phyloP scores from a whole-genome alignment of 495 filamentous ascomycete genomes.

The Bryoglossum gracile region DNA sequence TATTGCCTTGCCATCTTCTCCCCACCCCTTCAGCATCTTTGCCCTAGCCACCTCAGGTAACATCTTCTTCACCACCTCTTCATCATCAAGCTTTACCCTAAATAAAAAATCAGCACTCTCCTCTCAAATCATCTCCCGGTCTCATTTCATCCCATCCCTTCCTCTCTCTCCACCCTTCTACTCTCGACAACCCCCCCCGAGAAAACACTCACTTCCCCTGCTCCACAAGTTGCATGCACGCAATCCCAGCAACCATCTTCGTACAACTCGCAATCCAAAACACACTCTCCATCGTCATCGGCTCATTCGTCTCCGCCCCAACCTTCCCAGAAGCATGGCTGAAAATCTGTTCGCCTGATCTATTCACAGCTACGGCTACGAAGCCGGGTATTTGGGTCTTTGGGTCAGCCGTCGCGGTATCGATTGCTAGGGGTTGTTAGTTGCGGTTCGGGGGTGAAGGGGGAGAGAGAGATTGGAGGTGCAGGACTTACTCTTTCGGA shows the following conservation, averaged over 20 bases:
- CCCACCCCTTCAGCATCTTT: slow-evolving; percentile 36
- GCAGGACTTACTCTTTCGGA: not conserved
- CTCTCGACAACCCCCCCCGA: no score
- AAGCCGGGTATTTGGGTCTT: slow-evolving; percentile 19
- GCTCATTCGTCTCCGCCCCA: not conserved
- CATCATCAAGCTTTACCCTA: slow-evolving; percentile 44
- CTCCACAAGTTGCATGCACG: slow-evolving; percentile 57
- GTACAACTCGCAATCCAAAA: slow-evolving; percentile 59
- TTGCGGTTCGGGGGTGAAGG: no score
- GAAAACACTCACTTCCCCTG: slow-evolving; percentile 40
- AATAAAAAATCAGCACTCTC: no score
- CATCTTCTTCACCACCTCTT: slow-evolving; percentile 36
- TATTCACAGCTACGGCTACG: not conserved
- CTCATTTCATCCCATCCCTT: no score
- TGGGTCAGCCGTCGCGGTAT: slow-evolving; percentile 31
- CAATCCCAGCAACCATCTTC: slow-evolving; percentile 47
- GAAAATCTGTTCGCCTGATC: not conserved
- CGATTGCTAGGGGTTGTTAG: slow-evolving; percentile 15
- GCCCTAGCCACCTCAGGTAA: slow-evolving; percentile 44
- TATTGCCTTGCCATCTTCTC: slow-evolving; percentile 31
- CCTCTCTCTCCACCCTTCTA: no score
- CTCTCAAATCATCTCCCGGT: no score
- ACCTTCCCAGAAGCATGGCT: not conserved
- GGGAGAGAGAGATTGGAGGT: no score
- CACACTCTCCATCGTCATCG: slow-evolving; percentile 43